phyloP scores from a whole-genome alignment of 768 basidiomycete species.

The Trametes cingulata region DNA sequence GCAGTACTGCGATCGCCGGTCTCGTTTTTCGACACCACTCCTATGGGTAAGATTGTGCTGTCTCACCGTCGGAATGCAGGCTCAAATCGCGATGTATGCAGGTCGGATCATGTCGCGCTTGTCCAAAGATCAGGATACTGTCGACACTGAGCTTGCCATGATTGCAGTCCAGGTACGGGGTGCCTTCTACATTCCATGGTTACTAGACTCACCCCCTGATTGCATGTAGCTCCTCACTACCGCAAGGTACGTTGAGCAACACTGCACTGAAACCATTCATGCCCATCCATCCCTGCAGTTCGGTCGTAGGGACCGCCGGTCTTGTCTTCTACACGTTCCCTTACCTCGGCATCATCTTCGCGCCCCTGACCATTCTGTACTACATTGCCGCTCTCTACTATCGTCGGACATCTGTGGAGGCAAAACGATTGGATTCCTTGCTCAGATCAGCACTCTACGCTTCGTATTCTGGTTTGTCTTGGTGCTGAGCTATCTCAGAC shows the following conservation, averaged over 20 bases:
- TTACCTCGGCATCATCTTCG: slow-evolving; percentile 63
- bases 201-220: neutral
- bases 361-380: slow-evolving; percentile 53
- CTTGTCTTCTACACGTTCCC: slow-evolving; percentile 63
- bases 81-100: slow-evolving; percentile 22
- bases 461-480: slow-evolving; percentile 54
- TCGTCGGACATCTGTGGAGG: slow-evolving; percentile 60
- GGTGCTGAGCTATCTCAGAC: too few relatives aligned
- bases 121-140: slow-evolving; percentile 62
- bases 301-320: slow-evolving; percentile 55
- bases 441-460: slow-evolving; percentile 59
- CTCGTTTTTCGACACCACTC: slow-evolving; percentile 75
- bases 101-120: slow-evolving; percentile 59
- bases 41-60: slow-evolving; percentile 47
- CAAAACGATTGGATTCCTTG: slow-evolving; percentile 64
- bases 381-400: slow-evolving; percentile 57
- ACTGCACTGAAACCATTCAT: neutral
- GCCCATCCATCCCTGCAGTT: slow-evolving; percentile 33
- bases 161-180: slow-evolving; percentile 46
- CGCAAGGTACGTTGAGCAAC: slow-evolving; percentile 16
- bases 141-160: slow-evolving; percentile 52
- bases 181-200: neutral
- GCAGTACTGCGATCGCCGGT: slow-evolving; percentile 61
- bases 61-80: neutral
- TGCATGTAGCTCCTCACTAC: slow-evolving; percentile 27